These are phyloP conservation scores for Daldinia eschscholtzii DNA, from an alignment of 2,329 filamentous ascomycete species.

Conservation along the genomic window DNA sequence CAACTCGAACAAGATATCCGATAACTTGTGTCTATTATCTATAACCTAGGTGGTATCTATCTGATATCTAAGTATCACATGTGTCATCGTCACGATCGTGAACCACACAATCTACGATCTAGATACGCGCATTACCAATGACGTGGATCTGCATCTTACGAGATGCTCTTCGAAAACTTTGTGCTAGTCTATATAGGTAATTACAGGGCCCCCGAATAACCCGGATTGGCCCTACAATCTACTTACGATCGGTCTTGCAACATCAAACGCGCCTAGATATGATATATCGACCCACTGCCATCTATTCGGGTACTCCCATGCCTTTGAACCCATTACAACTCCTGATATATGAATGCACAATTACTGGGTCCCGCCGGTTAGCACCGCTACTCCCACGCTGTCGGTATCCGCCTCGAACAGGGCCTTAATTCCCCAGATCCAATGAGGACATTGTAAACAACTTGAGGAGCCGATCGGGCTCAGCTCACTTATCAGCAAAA, in stretches of 20 bases:
- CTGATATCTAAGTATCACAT: constrained; percentile 17
- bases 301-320: constrained; percentile 22
- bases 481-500: neutral
- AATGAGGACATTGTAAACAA: neutral
- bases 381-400: constrained; percentile 32
- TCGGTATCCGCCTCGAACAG: constrained; percentile 38
- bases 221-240: constrained; percentile 13
- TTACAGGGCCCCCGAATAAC: constrained; percentile 6
- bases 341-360: constrained; percentile 24
- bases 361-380: constrained; percentile 16
- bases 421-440: neutral
- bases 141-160: constrained; percentile 18
- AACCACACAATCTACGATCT: constrained; percentile 26
- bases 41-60: constrained; percentile 11
- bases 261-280: constrained; percentile 15
- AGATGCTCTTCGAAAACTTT: constrained; percentile 10
- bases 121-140: constrained; percentile 7
- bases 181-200: neutral
- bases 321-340: constrained; percentile 10
- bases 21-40: constrained; percentile 12
- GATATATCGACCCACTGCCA: constrained; percentile 17
- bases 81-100: constrained; percentile 30
- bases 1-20: constrained; percentile 20
- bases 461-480: neutral
- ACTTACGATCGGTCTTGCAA: constrained; percentile 8